A percentile compares a stretch with the other conserved stretches of the same genome.
These are phyloP conservation scores for Brassica napus DNA, from an alignment of 345 rosid genomes.

Conservation along the genomic window DNA sequence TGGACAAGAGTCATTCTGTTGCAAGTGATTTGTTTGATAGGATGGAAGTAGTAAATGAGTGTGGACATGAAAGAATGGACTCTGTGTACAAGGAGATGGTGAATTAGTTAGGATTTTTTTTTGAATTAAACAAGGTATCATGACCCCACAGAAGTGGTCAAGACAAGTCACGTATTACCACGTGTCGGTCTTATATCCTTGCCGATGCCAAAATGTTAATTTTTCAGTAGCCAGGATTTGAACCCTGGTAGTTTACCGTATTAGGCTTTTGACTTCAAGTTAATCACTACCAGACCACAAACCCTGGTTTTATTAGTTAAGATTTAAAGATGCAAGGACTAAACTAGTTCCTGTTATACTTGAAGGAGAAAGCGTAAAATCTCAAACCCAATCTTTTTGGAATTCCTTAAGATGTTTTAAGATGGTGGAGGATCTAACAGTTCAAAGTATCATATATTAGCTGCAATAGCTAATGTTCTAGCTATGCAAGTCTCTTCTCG, in stretches of 20 bases:
- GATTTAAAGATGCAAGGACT: neutral
- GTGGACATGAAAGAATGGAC: neutral
- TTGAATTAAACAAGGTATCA: too few relatives aligned
- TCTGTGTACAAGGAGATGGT: neutral
- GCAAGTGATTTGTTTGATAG: neutral
- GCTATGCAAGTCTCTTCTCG: neutral
- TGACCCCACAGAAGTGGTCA: too few relatives aligned
- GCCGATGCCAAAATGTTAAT: too few relatives aligned
- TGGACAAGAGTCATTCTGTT: neutral
- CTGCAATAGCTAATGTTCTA: neutral
- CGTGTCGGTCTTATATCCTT: too few relatives aligned
- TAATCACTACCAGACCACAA: too few relatives aligned
- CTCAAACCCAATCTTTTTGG: neutral
- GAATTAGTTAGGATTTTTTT: too few relatives aligned
- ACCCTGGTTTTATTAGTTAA: too few relatives aligned
- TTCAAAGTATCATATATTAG: neutral
- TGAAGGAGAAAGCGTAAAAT: neutral
- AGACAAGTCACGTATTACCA: too few relatives aligned
- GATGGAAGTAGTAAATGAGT: neutral
- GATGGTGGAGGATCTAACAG: neutral
- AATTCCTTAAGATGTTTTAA: neutral
- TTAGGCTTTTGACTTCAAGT: too few relatives aligned
- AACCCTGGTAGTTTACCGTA: too few relatives aligned
- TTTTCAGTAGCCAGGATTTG: too few relatives aligned
- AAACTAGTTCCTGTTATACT: neutral